Evolutionary conservation across 768 basidiomycete genomes (phyloP).

Genomic region (Rickenella mellea): DNA sequence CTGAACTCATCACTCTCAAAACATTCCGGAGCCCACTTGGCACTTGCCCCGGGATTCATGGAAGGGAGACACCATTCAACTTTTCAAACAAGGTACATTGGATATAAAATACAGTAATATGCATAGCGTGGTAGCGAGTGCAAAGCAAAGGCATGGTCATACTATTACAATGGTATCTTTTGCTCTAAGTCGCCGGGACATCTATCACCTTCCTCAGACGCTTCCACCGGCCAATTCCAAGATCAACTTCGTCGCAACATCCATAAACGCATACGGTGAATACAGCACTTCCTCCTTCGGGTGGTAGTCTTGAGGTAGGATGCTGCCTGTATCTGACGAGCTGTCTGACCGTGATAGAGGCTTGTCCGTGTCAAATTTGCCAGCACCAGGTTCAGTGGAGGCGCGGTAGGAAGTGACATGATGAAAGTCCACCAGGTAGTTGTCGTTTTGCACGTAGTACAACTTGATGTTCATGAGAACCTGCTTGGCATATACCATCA

Average conservation of each 20-base stretch:
- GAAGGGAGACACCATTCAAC: not conserved
- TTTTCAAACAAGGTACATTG: not conserved
- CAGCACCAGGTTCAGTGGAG: conserved; percentile 54
- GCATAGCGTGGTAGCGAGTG: not conserved
- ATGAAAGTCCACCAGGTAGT: conserved; percentile 97
- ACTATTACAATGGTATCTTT: too few species aligned
- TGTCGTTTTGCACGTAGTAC: conserved; percentile 91
- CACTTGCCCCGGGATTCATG: not conserved
- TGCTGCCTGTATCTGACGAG: not conserved
- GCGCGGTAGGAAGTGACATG: conserved; percentile 92
- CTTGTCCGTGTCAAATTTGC: conserved; percentile 57
- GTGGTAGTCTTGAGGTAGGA: not conserved
- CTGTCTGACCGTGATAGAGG: conserved; percentile 24
- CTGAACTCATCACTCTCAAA: not conserved
- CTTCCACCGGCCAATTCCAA: conserved; percentile 80
- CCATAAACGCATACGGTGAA: conserved; percentile 93
- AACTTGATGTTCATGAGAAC: conserved; percentile 96
- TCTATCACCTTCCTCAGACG: conserved; percentile 12
- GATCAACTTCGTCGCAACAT: conserved; percentile 88
- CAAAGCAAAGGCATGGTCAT: not conserved
- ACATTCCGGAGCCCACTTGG: not conserved
- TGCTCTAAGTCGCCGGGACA: too few species aligned
- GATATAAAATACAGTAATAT: not conserved
- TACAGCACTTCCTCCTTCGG: conserved; percentile 49
- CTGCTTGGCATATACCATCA: conserved; percentile 26